Base-by-base conservation (phyloP, 2,329 filamentous ascomycete species). In the Uncinocarpus reesii region DNA sequence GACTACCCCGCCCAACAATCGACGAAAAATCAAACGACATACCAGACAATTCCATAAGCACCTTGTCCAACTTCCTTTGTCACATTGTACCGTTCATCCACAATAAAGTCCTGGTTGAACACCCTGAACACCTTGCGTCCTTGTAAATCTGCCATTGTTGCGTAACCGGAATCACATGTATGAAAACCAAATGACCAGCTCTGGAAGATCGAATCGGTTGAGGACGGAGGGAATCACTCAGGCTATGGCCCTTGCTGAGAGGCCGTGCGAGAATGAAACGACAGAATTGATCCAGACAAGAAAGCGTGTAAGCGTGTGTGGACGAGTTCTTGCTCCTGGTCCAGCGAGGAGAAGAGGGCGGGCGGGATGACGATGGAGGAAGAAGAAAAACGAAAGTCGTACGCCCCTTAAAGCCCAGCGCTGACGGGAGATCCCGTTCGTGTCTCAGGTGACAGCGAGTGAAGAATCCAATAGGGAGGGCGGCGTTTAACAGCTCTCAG, bases 11-110 rank as follows among this genome's bases (percentile, higher is more conserved):
- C 35, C 35, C n/a, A n/a, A n/a, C n/a, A n/a, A n/a, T n/a, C n/a
- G n/a, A n/a, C n/a, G n/a, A 15, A 20, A 45, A 16, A 11, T 32
- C 34, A 47, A 16, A 32, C 23, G 34, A 69, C 78, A 53, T 78
- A 95, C 88, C 92, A 98, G 64, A 98, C 92, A 62, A 98, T 96
- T 65, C 92, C 92, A 65, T 98, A 98, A 62, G 92, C 92, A 63
- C 92, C 92, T 70, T 98, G 92, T 38, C 92, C 92, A 48, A 98
- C 77, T 75, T 98, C 92, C 77, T 98, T 98, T 57, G 90, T 96
- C 56, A 98, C 92, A 56, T 86, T 95, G 73, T 98, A 98, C 61
- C 90, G 83, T 71, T 96, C 90, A 66, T 96, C 92, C 63, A 96
- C 92, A 60, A 95, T 82, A 66, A 98, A 98, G 74, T 98, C 92